phyloP scores from a whole-genome alignment of 805 yeast species.

The Saturnispora sekii region DNA sequence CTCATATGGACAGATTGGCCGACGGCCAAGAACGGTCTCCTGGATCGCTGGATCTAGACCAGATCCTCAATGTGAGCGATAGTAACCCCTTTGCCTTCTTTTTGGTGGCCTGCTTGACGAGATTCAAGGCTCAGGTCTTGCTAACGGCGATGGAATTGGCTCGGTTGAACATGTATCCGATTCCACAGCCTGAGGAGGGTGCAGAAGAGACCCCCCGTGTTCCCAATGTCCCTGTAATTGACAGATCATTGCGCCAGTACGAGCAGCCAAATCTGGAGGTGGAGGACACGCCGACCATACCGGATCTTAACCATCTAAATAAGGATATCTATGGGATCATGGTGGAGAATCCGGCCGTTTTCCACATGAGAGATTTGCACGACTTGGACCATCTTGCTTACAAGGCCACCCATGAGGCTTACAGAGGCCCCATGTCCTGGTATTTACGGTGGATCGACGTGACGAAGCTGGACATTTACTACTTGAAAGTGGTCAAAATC shows the following conservation, averaged over 20 bases:
- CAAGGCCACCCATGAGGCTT: slow-evolving; percentile 25
- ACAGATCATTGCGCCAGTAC: background rate
- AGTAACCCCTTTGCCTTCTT: slow-evolving; percentile 8
- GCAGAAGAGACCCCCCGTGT: slow-evolving; percentile 1
- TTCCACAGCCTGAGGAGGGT: background rate
- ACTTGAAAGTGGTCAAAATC: slow-evolving; percentile 38
- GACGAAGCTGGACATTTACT: slow-evolving; percentile 35
- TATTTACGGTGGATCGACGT: slow-evolving; percentile 56
- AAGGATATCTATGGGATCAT: slow-evolving; percentile 19
- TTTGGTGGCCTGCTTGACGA: slow-evolving; percentile 9
- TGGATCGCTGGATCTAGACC: slow-evolving; percentile 20
- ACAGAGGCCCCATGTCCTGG: slow-evolving; percentile 21
- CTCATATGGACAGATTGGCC: slow-evolving; percentile 10
- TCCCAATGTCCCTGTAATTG: slow-evolving; percentile 1
- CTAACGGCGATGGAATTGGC: slow-evolving; percentile 12
- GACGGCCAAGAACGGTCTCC: slow-evolving; percentile 5
- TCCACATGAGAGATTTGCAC: slow-evolving; percentile 32
- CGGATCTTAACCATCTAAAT: slow-evolving; percentile 18
- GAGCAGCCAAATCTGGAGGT: slow-evolving; percentile 8
- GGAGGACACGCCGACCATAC: slow-evolving; percentile 20
- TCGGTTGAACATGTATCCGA: slow-evolving; percentile 8
- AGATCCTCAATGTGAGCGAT: slow-evolving; percentile 9
- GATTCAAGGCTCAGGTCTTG: slow-evolving; percentile 13
- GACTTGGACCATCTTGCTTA: slow-evolving; percentile 38
- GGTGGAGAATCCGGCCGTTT: slow-evolving; percentile 25